Conservation (phyloP, 495 filamentous ascomycete species). For the Tuber brumale region DNA sequence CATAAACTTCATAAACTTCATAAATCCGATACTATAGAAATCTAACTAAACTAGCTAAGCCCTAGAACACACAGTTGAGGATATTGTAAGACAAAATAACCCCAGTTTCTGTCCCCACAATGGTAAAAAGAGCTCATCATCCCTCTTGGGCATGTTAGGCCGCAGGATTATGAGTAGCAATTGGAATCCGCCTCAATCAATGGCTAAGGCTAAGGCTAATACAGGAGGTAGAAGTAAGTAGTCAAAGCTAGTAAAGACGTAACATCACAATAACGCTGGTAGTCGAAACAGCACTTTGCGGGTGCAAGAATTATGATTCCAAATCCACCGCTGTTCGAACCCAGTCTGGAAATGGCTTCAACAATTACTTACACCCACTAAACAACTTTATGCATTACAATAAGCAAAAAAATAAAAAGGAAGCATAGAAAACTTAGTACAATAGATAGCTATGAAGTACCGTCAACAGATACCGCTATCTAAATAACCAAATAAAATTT, state of each 20-base stretch:
- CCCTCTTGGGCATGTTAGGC: no score
- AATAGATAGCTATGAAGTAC: background rate
- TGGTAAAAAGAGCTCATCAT: no score
- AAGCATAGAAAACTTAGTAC: background rate
- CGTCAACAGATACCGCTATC: background rate
- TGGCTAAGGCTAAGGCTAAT: background rate
- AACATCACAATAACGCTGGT: background rate
- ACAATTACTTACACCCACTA: background rate
- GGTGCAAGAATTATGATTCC: background rate
- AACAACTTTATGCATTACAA: background rate
- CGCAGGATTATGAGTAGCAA: background rate
- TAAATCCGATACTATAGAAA: no score
- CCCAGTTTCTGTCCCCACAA: no score
- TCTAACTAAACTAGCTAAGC: no score
- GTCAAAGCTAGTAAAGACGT: background rate
- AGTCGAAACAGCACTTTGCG: background rate
- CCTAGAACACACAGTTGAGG: no score
- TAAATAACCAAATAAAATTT: background rate
- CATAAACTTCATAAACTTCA: no score
- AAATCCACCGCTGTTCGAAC: background rate
- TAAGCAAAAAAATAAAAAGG: background rate
- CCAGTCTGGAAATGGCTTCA: background rate
- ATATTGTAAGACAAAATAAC: no score
- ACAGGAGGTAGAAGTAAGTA: background rate
- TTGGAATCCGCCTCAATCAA: background rate